Base-by-base conservation (phyloP, 495 filamentous ascomycete species). In the Penicillium robsamsonii region DNA sequence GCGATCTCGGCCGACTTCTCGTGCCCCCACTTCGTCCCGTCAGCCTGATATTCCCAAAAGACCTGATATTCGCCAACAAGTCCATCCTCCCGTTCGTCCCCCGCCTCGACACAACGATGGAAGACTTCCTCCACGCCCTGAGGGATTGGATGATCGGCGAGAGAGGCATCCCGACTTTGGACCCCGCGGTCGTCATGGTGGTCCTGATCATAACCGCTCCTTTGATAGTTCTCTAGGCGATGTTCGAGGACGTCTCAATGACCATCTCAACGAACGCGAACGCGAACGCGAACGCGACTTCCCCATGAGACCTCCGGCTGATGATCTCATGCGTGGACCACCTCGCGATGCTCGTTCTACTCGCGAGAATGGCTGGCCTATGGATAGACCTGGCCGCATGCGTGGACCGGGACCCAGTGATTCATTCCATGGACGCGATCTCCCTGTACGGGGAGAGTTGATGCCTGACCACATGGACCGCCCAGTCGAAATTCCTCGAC, bases 241-340 rank as follows among this genome's bases (percentile, higher is more conserved):
- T 44, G 43, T 57, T 33, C 59, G 70, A 54, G 61, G 59, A 31
- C 72, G 50, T 18, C 50, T 52, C 50, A 52, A 69, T 49, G 71
- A 68, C 13, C 69, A 68, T 41, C 61, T 69, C 8, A 55, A 47
- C 30, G 69, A 62, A 33, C 64, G 66, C 46, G 75, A 75, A 24
- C 67, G 74, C 33, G 38, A 43, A 12, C 41, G 41, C 10, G 41
- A 44, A 25, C 22, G 22, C 27, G 74, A 75, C 1, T 74, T 70
- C 46, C 56, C 63, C 17, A 49, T 62, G 20, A 62, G 73, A 55
- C 68, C 71, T 31, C 60, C 63, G 22, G 44, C 62, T 31, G 75
- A 79, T 15, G 75, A 79, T n/a, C 66, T 72, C 11, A 77, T 75
- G 66, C 75, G 70, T 40, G 69, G 69, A 2, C 65, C 66, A n/a